Percentiles rank a stretch among this genome's conserved stretches.
Evolutionary conservation across 208 protist genomes (phyloP).

Genomic region (Tritrichomonas foetus): DNA sequence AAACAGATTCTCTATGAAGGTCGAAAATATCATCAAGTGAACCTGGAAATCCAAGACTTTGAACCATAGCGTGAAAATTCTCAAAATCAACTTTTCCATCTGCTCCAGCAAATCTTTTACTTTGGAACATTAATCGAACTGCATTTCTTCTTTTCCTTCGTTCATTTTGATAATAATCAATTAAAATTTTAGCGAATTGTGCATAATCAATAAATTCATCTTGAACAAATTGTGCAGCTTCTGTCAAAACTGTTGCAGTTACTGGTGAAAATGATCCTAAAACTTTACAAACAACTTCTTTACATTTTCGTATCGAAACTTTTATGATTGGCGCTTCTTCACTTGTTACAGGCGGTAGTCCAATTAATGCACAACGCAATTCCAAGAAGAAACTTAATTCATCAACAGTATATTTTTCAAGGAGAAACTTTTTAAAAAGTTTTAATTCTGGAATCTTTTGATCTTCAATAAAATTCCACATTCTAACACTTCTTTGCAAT

Average conservation of each 20-base stretch:
- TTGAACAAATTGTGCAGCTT: neutral
- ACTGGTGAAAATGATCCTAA: neutral
- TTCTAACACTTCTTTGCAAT: neutral
- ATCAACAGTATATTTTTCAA: neutral
- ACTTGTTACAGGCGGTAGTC: neutral
- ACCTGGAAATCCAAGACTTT: neutral
- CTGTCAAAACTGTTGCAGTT: neutral
- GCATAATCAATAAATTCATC: neutral
- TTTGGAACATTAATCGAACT: neutral
- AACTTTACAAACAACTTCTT: neutral
- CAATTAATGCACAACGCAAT: neutral
- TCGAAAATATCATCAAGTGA: neutral
- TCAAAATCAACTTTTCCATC: neutral
- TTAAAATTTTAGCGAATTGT: neutral
- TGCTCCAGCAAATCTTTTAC: neutral
- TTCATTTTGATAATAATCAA: neutral
- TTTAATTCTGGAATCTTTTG: neutral
- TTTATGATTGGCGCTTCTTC: neutral
- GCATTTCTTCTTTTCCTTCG: neutral
- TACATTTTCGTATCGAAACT: neutral
- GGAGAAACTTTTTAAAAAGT: neutral
- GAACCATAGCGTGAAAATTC: neutral
- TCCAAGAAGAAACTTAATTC: neutral
- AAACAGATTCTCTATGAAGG: neutral
- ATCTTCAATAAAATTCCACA: neutral